Conservation (phyloP, 768 basidiomycete species). For the Psilocybe sp. region DNA sequence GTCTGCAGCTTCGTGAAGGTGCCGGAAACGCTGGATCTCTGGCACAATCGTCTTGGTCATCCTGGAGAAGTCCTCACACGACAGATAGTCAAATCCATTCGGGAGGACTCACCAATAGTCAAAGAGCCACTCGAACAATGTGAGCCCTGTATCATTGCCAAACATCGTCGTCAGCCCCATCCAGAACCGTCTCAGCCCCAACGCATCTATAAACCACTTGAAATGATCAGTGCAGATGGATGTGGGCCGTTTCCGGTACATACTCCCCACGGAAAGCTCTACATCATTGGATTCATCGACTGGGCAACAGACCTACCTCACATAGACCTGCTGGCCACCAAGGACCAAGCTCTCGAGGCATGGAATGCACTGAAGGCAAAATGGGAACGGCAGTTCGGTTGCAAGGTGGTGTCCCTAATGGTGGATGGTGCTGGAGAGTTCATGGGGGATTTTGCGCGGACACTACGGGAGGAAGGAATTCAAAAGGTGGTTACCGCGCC, state of each 20-base stretch:
- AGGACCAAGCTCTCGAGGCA: conserved; percentile 6
- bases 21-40: not conserved
- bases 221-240: conserved; percentile 5
- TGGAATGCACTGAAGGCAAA: not conserved
- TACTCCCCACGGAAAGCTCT: conserved; percentile 10
- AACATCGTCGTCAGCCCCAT: conserved; percentile 3
- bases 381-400: conserved; percentile 6
- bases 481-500: conserved; percentile 1
- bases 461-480: conserved; percentile 2
- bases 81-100: not conserved
- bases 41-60: conserved; percentile 4
- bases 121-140: conserved; percentile 1
- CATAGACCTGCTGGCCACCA: conserved; percentile 1
- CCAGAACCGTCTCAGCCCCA: not conserved
- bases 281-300: conserved; percentile 7
- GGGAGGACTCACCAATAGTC: not conserved
- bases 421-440: conserved; percentile 9
- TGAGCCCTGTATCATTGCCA: conserved; percentile 10
- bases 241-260: conserved; percentile 11
- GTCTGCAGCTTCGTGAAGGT: not conserved
- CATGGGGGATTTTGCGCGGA: not conserved
- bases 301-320: not conserved
- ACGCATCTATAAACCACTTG: not conserved
- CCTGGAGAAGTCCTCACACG: not conserved
- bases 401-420: conserved; percentile 2